Evolutionary conservation across 129 eudicot genomes (phyloP).

Genomic region (Centella asiatica): DNA sequence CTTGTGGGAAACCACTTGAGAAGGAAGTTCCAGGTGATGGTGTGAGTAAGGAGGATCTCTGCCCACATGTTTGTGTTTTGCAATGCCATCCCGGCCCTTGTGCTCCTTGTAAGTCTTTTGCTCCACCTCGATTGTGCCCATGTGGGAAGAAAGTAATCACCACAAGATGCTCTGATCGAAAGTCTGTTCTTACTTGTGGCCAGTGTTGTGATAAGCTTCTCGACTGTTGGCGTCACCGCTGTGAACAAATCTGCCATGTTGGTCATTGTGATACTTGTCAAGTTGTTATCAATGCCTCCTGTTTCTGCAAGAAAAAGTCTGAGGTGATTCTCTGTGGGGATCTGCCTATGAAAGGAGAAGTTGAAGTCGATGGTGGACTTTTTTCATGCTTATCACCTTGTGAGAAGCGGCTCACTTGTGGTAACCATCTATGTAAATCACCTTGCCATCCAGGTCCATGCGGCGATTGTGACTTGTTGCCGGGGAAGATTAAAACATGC

Average conservation of each 20-base stretch:
- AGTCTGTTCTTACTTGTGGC: conserved; percentile 81
- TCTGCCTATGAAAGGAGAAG: conserved; percentile 65
- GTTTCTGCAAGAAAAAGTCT: conserved; percentile 71
- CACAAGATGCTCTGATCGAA: conserved; percentile 87
- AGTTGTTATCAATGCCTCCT: conserved; percentile 56
- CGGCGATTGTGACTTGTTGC: conserved; percentile 76
- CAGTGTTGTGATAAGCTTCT: conserved; percentile 60
- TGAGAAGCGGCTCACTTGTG: conserved; percentile 61
- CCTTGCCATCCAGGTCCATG: conserved; percentile 90
- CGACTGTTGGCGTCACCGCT: conserved; percentile 71
- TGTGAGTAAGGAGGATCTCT: conserved; percentile 42
- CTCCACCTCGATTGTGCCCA: conserved; percentile 78
- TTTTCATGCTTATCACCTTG: conserved; percentile 63
- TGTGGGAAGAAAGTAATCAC: conserved; percentile 79
- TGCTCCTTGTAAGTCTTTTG: conserved; percentile 95
- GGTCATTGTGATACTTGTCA: conserved; percentile 81
- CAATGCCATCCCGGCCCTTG: conserved; percentile 99
- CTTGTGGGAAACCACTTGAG: conserved; percentile 85
- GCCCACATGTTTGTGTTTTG: conserved; percentile 86
- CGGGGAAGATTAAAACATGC: conserved; percentile 62
- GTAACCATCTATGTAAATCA: conserved; percentile 68
- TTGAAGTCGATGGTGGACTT: conserved; percentile 51
- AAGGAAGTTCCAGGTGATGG: conserved; percentile 39
- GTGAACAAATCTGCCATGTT: conserved; percentile 60
- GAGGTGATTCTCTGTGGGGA: conserved; percentile 84